A percentile compares a stretch with the other conserved stretches of the same genome.
Conservation (phyloP, 1,284 basidiomycete species). For the Sanghuangporus weigelae region DNA sequence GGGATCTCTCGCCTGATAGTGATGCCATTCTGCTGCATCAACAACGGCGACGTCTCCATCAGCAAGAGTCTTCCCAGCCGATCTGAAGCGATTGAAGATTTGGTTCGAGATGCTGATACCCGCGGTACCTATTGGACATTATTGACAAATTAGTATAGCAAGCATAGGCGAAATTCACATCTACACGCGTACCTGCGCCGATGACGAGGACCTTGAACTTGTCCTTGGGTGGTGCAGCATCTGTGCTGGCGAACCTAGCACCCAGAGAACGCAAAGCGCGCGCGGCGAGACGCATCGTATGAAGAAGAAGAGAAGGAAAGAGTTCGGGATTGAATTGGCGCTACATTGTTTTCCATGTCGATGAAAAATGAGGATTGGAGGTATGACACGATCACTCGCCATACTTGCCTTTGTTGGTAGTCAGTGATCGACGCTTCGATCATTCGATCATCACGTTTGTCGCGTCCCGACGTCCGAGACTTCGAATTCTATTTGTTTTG, state of each 20-base stretch:
- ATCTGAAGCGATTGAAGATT: constrained; percentile 74
- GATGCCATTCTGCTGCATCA: constrained; percentile 71
- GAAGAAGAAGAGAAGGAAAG: not conserved
- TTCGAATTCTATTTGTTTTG: not conserved
- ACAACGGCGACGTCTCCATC: constrained; percentile 80
- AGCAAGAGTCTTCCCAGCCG: constrained; percentile 61
- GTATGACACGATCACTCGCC: not conserved
- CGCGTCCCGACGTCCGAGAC: not conserved
- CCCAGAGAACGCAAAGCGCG: constrained; percentile 7
- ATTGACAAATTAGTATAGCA: not conserved
- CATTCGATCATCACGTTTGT: not conserved
- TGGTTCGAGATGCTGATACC: constrained; percentile 80
- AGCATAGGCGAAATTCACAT: not conserved
- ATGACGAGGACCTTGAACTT: constrained; percentile 61
- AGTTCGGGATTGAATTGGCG: not conserved
- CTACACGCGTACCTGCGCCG: constrained; percentile 49
- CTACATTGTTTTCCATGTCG: not conserved
- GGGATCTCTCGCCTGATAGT: constrained; percentile 59
- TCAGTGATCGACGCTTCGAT: constrained; percentile 3
- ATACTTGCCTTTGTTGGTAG: not conserved
- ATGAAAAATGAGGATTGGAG: not conserved
- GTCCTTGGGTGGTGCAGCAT: constrained; percentile 30
- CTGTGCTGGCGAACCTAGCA: constrained; percentile 35
- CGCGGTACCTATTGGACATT: constrained; percentile 52
- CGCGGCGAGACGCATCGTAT: constrained; percentile 1